Evolutionary conservation across 306 rosid species (phyloP), one percentile per base, ranked within the genome.

Genomic region (Gastrolobium villosum): DNA sequence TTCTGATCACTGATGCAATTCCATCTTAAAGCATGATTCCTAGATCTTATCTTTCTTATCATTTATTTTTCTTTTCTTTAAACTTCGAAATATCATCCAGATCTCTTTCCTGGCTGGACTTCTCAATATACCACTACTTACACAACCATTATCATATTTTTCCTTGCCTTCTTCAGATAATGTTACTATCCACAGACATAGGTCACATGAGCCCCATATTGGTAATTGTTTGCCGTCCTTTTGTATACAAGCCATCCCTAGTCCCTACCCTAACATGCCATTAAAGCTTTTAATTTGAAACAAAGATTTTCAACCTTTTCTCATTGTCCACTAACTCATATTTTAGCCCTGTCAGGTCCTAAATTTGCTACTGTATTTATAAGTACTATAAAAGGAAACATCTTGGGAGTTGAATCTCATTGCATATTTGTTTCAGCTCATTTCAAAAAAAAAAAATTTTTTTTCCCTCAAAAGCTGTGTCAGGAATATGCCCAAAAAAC

Each of bases 381-480:
- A 55, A 71, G 67, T 50, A 71, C 10, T 13, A 9, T 45, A 77
- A 30, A 82, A 77, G 3, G 31, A 56, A 72, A 65, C n/a, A 46
- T 32, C 46, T 39, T 45, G 15, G 43, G 56, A 59, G 55, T 57
- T 37, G 32, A 64, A 41, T 35, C 75, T 20, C 26, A 20, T 20
- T 20, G 26, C 26, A 20, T 20, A 20, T 20, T 20, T 20, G 26
- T 20, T 20, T 20, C 26, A 20, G 26, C 26, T 20, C 26, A 20
- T 20, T 20, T 20, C 26, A 20, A 20, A 20, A 20, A 0, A 20
- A 20, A 20, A 20, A 20, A 20, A 20, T 20, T 20, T n/a, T n/a
- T n/a, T n/a, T n/a, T 20, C 26, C 26, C 26, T 20, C 26, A 20
- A 20, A 20, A 20, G 26, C 26, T 20, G 26, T 20, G 26, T 20